Percentiles rank a stretch among this genome's conserved stretches.
phyloP scores from a whole-genome alignment of 1,284 basidiomycete species.

The Hemileia vastatrix region DNA sequence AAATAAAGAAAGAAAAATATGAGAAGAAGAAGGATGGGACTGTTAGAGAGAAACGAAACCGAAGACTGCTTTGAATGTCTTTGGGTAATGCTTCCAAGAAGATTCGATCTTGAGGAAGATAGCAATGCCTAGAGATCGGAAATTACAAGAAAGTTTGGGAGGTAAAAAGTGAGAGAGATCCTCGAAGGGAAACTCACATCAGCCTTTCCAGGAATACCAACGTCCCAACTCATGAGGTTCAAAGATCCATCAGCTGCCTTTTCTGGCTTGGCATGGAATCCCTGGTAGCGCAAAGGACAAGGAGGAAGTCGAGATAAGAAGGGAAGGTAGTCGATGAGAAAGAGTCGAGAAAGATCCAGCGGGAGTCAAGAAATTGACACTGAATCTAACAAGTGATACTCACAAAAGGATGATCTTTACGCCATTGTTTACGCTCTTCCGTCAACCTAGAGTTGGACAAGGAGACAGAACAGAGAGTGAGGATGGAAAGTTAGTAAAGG shows the following conservation, averaged over 20 bases:
- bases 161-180: too few species aligned
- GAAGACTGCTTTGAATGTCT: too few species aligned
- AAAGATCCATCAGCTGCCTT: constrained; percentile 84
- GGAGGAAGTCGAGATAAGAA: background rate
- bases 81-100: too few species aligned
- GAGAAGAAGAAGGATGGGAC: constrained; percentile 9
- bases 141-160: too few species aligned
- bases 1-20: background rate
- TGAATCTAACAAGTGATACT: constrained; percentile 45
- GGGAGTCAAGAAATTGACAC: constrained; percentile 6
- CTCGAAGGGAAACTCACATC: constrained; percentile 36
- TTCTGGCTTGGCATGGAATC: constrained; percentile 84
- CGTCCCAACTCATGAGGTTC: constrained; percentile 96
- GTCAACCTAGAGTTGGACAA: too few species aligned
- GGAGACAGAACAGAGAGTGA: too few species aligned
- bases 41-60: too few species aligned
- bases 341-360: constrained; percentile 4
- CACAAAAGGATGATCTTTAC: constrained; percentile 97
- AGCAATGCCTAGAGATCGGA: too few species aligned
- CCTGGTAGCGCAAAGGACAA: constrained; percentile 50
- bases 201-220: constrained; percentile 52
- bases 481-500: too few species aligned
- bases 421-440: constrained; percentile 97
- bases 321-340: background rate
- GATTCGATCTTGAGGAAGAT: too few species aligned